Evolutionary conservation across 805 yeast genomes (phyloP).

Genomic region (Cyberlindnera japonica): DNA sequence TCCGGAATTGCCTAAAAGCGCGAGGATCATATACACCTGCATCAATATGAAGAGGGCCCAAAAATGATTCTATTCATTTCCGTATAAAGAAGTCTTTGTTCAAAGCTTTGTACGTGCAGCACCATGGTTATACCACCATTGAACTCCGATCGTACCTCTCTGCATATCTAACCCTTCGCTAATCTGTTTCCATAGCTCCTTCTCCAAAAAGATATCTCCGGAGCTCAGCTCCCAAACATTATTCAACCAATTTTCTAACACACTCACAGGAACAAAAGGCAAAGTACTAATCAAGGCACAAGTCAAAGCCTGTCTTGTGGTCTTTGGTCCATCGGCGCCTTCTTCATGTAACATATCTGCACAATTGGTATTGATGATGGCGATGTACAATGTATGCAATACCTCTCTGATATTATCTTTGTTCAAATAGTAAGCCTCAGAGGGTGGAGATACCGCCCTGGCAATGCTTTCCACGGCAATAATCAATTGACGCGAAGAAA

Average conservation of each 20-base stretch:
- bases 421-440: constrained; percentile 30
- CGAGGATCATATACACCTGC: too few species aligned
- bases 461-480: constrained; percentile 58
- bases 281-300: constrained; percentile 46
- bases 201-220: constrained; percentile 31
- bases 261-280: constrained; percentile 46
- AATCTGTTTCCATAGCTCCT: constrained; percentile 48
- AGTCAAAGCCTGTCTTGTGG: constrained; percentile 45
- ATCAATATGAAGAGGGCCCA: too few species aligned
- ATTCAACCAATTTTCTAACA: constrained; percentile 45
- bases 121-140: constrained; percentile 56
- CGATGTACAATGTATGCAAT: constrained; percentile 38
- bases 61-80: too few species aligned
- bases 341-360: constrained; percentile 22
- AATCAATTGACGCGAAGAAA: constrained; percentile 52
- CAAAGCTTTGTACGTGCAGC: neutral
- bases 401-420: constrained; percentile 32
- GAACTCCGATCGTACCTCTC: constrained; percentile 49
- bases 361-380: constrained; percentile 39
- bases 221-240: constrained; percentile 36
- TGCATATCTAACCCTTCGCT: constrained; percentile 57
- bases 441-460: constrained; percentile 37
- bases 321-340: constrained; percentile 24
- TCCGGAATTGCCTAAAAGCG: too few species aligned
- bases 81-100: too few species aligned